A percentile compares a stretch with the other conserved stretches of the same genome.
Conservation (phyloP, 768 basidiomycete genomes). For the Cytidiella melzeri region DNA sequence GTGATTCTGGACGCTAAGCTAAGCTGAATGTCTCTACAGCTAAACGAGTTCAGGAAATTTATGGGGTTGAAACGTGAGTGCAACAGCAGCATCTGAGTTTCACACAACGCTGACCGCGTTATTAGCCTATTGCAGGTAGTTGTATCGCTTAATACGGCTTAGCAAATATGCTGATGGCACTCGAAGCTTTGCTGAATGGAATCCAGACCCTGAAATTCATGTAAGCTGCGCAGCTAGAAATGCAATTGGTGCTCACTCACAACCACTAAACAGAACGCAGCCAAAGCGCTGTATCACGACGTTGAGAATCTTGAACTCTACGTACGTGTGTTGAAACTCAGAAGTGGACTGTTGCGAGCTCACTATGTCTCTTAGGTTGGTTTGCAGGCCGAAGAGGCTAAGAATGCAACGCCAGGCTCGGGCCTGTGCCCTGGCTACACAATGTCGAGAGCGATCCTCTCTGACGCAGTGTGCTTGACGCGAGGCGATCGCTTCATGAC, state of each 20-base stretch:
- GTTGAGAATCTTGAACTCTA: constrained; percentile 80
- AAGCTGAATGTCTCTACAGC: no score
- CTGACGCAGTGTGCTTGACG: constrained; percentile 69
- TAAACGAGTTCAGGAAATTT: constrained; percentile 41
- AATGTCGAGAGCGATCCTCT: constrained; percentile 77
- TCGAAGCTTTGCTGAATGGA: constrained; percentile 28
- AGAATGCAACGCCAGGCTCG: constrained; percentile 56
- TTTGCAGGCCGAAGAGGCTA: constrained; percentile 57
- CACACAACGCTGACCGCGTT: no score
- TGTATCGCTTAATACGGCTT: no score
- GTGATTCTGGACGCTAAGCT: no score
- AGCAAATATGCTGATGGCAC: no score
- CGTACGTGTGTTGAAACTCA: constrained; percentile 31
- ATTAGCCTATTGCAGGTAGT: no score
- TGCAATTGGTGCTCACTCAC: constrained; percentile 18
- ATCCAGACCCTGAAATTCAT: constrained; percentile 22
- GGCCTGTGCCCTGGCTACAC: constrained; percentile 82
- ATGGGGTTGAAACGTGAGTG: constrained; percentile 57
- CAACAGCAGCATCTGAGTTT: no score
- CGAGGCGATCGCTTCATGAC: constrained; percentile 77
- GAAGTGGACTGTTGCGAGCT: no score
- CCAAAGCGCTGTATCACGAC: constrained; percentile 58
- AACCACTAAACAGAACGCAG: constrained; percentile 40
- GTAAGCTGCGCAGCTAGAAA: no score
- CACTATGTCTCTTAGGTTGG: constrained; percentile 15